Base-by-base conservation (phyloP, 495 filamentous ascomycete species). In the Neurospora sp. region DNA sequence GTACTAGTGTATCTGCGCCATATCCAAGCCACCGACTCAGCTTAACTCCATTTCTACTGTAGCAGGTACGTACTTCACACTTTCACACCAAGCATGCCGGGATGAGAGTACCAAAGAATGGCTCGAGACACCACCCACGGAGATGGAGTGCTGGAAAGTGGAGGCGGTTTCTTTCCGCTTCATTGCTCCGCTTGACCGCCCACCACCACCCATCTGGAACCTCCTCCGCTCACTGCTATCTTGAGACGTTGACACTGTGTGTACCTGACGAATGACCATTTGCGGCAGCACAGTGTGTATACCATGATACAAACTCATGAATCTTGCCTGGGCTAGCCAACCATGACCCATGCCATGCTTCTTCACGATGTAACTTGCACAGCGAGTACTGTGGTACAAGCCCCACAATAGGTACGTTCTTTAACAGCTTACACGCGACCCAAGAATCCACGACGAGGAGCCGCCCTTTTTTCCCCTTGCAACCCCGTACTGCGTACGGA, bases 111-210 rank as follows among this genome's bases (percentile, higher is more conserved):
- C 27, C 27, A 66, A 66, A 66, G 54, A 35, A 35, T 66, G 71
- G 71, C 59, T 69, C 46, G 72, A 69, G 48, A 39, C 54, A 73
- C 72, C 59, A 40, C 38, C 72, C 35, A 40, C 27, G 11, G 37
- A 69, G 71, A 69, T n/a, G 66, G 35, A 16, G 66, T 35, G 44
- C 41, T 38, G 27, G 27, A 66, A 14, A 66, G 54, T 66, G 54
- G 54, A 66, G 54, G 54, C 54, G 54, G 54, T 46, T 54, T 48
- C 75, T 72, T 70, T 76, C 72, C 74, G 72, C 76, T 73, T 75
- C 75, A 72, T 73, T 76, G 75, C 76, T 79, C 78, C 79, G 78
- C 78, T 80, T 79, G 77, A 80, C 79, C 78, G 74, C 78, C 79
- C 73, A 70, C 76, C 70, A 31, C 14, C 18, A 35, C 48, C 46